These are phyloP conservation scores for Fusarium tjaetaba DNA, from an alignment of 2,329 filamentous ascomycete species.

Conservation along the genomic window DNA sequence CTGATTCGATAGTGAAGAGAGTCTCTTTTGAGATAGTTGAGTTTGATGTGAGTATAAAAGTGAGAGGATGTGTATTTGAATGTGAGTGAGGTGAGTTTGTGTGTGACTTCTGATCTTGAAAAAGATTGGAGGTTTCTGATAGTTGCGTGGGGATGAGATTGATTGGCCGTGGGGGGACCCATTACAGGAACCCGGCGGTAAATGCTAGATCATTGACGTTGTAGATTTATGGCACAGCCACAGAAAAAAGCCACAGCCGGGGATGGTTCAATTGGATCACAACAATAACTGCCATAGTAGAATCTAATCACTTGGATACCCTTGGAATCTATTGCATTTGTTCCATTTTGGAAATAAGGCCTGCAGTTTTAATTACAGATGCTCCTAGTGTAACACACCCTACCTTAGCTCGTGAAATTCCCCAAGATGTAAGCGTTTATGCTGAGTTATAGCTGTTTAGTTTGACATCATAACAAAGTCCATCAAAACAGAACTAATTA, in stretches of 20 bases:
- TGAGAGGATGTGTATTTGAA: not conserved
- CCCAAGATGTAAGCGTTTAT: not conserved
- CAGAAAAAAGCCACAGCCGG: slow-evolving; percentile 34
- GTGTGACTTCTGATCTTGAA: slow-evolving; percentile 11
- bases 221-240: slow-evolving; percentile 18
- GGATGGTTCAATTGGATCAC: not conserved
- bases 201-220: slow-evolving; percentile 3
- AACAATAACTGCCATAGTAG: not conserved
- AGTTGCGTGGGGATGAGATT: slow-evolving; percentile 31
- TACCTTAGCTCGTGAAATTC: not conserved
- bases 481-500: not conserved
- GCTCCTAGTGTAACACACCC: not conserved
- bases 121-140: slow-evolving; percentile 24
- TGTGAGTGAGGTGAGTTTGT: not conserved
- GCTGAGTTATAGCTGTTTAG: not conserved
- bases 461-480: not conserved
- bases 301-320: not conserved
- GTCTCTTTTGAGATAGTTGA: slow-evolving; percentile 4
- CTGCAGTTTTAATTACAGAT: not conserved
- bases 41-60: not conserved
- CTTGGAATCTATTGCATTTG: not conserved
- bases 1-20: slow-evolving; percentile 1
- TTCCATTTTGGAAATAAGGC: not conserved
- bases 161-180: slow-evolving; percentile 27
- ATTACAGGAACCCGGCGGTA: slow-evolving; percentile 6